phyloP scores from a whole-genome alignment of 208 protist genomes.

The Porcisia deanei region DNA sequence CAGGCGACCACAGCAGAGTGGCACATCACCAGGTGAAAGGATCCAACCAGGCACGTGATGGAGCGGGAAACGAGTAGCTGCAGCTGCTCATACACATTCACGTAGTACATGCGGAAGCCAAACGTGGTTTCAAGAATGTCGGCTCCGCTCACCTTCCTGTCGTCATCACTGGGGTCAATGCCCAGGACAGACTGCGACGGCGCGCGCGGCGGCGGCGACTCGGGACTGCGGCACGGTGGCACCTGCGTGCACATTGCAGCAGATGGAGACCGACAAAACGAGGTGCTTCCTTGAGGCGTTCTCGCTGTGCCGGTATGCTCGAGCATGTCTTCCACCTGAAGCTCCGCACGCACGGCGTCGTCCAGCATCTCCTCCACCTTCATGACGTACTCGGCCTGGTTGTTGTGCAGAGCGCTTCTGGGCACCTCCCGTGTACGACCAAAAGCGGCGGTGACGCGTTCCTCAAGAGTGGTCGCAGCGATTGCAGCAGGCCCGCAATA shows the following conservation, averaged over 20 bases:
- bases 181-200: slow-evolving; percentile 7
- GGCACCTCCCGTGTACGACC: slow-evolving; percentile 48
- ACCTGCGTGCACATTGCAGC: slow-evolving; percentile 11
- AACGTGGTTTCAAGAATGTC: slow-evolving; percentile 54
- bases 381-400: slow-evolving; percentile 89
- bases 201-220: slow-evolving; percentile 7
- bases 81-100: slow-evolving; percentile 87
- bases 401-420: slow-evolving; percentile 42
- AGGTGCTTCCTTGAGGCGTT: no score
- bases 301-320: background rate
- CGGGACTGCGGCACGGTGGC: slow-evolving; percentile 26
- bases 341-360: slow-evolving; percentile 59
- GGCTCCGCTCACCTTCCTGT: slow-evolving; percentile 10
- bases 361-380: slow-evolving; percentile 84
- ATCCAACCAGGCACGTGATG: slow-evolving; percentile 61
- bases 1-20: slow-evolving; percentile 79
- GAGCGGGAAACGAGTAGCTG: slow-evolving; percentile 72
- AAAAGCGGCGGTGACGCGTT: slow-evolving; percentile 50
- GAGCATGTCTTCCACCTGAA: slow-evolving; percentile 44
- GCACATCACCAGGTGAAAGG: slow-evolving; percentile 81
- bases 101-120: slow-evolving; percentile 75
- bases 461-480: slow-evolving; percentile 62
- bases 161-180: background rate
- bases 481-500: slow-evolving; percentile 81
- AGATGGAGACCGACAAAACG: background rate